Conservation (phyloP, 257 asterid genomes). For the Ilex asprella region DNA sequence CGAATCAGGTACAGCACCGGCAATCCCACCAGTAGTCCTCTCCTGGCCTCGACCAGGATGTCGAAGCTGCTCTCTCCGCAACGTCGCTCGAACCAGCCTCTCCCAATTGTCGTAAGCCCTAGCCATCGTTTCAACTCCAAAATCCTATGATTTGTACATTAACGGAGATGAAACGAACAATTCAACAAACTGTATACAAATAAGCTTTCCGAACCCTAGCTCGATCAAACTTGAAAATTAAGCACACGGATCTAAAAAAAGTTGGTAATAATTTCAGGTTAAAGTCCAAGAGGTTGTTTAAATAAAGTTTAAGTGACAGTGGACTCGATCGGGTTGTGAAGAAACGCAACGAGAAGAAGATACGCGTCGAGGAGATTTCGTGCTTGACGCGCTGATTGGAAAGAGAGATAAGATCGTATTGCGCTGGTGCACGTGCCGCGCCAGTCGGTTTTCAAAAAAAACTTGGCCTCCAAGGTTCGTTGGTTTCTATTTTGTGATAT, state of each 20-base stretch:
- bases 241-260: background rate
- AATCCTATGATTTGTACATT: background rate
- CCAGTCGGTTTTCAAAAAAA: too few species aligned
- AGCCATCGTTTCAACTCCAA: conserved; percentile 31
- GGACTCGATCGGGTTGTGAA: background rate
- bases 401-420: background rate
- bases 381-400: background rate
- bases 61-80: conserved; percentile 56
- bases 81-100: conserved; percentile 69
- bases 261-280: too few species aligned
- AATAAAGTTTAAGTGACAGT: background rate
- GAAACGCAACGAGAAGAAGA: background rate
- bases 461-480: too few species aligned
- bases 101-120: conserved; percentile 78
- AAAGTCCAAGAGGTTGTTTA: background rate
- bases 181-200: background rate
- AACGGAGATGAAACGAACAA: too few species aligned
- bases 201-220: background rate
- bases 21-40: conserved; percentile 75
- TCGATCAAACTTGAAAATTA: background rate
- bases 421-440: too few species aligned
- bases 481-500: too few species aligned
- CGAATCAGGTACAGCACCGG: conserved; percentile 92
- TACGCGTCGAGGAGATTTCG: background rate
- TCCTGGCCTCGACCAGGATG: conserved; percentile 47